Evolutionary conservation across 352 stramenopile genomes (phyloP), one percentile per base, ranked within the genome.

Genomic region (Poterioochromonas sp.): DNA sequence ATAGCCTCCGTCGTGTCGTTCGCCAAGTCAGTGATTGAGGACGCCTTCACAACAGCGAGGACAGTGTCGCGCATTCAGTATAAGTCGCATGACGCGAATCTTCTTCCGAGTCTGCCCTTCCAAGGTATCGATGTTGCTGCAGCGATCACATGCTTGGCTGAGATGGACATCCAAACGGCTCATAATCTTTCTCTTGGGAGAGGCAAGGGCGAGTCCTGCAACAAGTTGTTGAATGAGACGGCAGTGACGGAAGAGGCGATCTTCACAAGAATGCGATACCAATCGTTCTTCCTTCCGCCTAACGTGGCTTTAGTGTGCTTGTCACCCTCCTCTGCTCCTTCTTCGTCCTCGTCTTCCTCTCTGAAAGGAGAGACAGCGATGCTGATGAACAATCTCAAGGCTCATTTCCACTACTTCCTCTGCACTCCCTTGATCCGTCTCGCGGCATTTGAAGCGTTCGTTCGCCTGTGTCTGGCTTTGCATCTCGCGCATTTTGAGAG

Each of bases 51-150:
- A n/a, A 22, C 2, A 26, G 62, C 62, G 3, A 41, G 26, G 12
- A 29, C 39, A 22, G 2, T 47, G 34, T 11, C 62, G 11, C 15
- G 62, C 8, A 71, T 71, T 29, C 47, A 71, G 1, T 8, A 71
- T 47, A 22, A 32, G 11, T 3, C 32, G 2, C 2, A 29, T 41
- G 39, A 41, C 26, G 3, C 62, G 32, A 41, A 71, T 41, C 15
- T 5, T 47, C 32, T 71, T n/a, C 62, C 62, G n/a, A 5, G 18
- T 29, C 41, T 71, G 32, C 32, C 62, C 8, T 22, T 8, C 32
- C 8, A 71, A 41, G 62, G 62, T 40, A 12, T 71, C 11, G 62
- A 22, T n/a, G 32, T 71, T 41, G 62, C 62, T 26, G 62, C 62
- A 26, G 62, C 62, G 11, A 71, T 71, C 18, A 71, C 29, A 29